These are phyloP conservation scores for Trichoderma afroharzianum DNA, from an alignment of 2,329 filamentous ascomycete genomes.

Conservation along the genomic window DNA sequence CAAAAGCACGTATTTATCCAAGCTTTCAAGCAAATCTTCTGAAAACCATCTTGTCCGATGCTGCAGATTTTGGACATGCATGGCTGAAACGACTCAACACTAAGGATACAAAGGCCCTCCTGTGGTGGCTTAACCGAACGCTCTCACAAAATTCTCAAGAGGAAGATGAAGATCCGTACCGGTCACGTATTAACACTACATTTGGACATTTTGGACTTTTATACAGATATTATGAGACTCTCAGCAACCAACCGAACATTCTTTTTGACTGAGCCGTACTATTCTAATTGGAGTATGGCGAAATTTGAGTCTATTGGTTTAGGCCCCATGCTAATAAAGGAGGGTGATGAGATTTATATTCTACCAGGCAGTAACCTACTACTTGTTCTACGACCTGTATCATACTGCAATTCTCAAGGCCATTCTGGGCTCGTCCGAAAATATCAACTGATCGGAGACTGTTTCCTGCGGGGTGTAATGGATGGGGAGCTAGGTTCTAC, in stretches of 20 bases:
- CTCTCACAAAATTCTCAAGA: background rate
- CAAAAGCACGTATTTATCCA: accelerated
- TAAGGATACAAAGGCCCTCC: background rate
- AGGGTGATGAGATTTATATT: background rate
- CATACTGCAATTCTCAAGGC: background rate
- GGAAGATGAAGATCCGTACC: background rate
- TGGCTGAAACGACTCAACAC: background rate
- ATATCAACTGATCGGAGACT: background rate
- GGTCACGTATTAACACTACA: background rate
- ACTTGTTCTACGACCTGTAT: background rate
- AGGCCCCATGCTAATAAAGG: background rate
- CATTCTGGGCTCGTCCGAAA: background rate
- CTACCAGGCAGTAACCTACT: background rate
- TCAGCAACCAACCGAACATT: background rate
- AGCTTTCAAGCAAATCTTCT: background rate
- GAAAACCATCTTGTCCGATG: background rate
- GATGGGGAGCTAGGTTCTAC: background rate
- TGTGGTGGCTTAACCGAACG: background rate
- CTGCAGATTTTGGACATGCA: background rate
- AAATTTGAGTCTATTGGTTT: background rate
- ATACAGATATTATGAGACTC: background rate
- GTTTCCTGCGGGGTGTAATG: background rate
- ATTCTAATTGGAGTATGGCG: too few relatives aligned
- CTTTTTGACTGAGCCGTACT: background rate
- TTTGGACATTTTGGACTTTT: background rate